phyloP scores from a whole-genome alignment of 1,284 basidiomycete genomes.

The Fistulinella staudtii region DNA sequence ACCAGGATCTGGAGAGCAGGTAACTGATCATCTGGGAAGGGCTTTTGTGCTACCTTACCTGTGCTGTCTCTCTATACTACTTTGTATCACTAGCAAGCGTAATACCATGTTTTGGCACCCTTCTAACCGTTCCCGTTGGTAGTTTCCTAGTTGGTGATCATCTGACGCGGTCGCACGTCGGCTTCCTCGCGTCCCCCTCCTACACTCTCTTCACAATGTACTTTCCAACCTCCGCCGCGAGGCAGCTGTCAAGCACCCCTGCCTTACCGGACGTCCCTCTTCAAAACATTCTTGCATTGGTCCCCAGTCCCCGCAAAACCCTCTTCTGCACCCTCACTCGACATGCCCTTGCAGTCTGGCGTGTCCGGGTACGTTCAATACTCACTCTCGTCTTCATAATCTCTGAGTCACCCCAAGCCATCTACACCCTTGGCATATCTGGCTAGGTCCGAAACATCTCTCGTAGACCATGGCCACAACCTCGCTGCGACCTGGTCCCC shows the following conservation, averaged over 20 bases:
- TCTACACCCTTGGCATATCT: slow-evolving; percentile 73
- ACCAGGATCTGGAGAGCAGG: slow-evolving; percentile 23
- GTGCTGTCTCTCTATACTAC: slow-evolving; percentile 14
- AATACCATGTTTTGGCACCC: too few species aligned
- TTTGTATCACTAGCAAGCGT: slow-evolving; percentile 34
- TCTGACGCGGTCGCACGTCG: too few species aligned
- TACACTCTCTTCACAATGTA: slow-evolving; percentile 60
- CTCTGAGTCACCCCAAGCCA: slow-evolving; percentile 50
- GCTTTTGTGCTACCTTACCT: too few species aligned
- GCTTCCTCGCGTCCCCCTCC: too few species aligned
- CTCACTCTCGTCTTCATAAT: not conserved
- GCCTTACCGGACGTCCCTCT: slow-evolving; percentile 58
- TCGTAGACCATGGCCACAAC: slow-evolving; percentile 79
- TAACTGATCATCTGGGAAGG: slow-evolving; percentile 12
- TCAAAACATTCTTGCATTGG: slow-evolving; percentile 57
- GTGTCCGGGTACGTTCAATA: slow-evolving; percentile 65
- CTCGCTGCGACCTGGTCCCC: slow-evolving; percentile 71
- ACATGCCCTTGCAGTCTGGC: slow-evolving; percentile 73
- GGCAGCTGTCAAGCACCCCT: slow-evolving; percentile 64
- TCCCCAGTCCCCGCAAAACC: slow-evolving; percentile 67
- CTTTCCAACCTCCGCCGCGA: slow-evolving; percentile 75
- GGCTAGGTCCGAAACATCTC: slow-evolving; percentile 70
- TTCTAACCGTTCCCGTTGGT: too few species aligned
- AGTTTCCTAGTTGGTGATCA: too few species aligned
- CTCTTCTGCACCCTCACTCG: slow-evolving; percentile 75